phyloP scores from a whole-genome alignment of 495 filamentous ascomycete species.

The Daldinia vernicosa region DNA sequence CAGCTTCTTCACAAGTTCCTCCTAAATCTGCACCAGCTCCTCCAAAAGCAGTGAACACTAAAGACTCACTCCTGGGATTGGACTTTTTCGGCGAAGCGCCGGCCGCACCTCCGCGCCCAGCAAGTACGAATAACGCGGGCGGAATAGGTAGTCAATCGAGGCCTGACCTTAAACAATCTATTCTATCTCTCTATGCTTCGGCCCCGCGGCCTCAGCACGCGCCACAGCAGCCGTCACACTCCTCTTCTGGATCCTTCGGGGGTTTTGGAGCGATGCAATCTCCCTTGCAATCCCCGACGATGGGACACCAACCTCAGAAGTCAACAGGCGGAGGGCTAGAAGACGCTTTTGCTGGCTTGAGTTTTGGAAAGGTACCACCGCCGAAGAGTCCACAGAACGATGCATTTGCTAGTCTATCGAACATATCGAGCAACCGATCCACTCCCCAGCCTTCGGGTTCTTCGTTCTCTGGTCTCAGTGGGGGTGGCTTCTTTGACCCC shows the following conservation, averaged over 20 bases:
- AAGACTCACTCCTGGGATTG: slow-evolving; percentile 91
- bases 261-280: slow-evolving; percentile 76
- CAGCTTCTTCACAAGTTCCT: slow-evolving; percentile 72
- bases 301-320: slow-evolving; percentile 54
- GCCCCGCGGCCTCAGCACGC: slow-evolving; percentile 74
- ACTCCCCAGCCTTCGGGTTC: slow-evolving; percentile 64
- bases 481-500: slow-evolving; percentile 84
- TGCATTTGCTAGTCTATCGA: slow-evolving; percentile 77
- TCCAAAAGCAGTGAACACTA: slow-evolving; percentile 59
- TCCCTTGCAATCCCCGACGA: slow-evolving; percentile 55
- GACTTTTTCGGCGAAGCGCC: slow-evolving; percentile 86
- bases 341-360: slow-evolving; percentile 87
- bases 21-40: slow-evolving; percentile 70
- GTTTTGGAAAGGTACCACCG: slow-evolving; percentile 68
- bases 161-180: slow-evolving; percentile 96
- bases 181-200: slow-evolving; percentile 92
- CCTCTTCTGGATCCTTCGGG: slow-evolving; percentile 52
- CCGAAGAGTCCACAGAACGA: slow-evolving; percentile 64
- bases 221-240: slow-evolving; percentile 61
- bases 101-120: slow-evolving; percentile 72
- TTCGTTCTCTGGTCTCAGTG: slow-evolving; percentile 64
- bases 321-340: slow-evolving; percentile 75
- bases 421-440: slow-evolving; percentile 63
- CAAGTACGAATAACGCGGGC: slow-evolving; percentile 72
- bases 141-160: slow-evolving; percentile 72